Conservation (phyloP, 1,284 basidiomycete genomes). For the Marasmius fiardii region DNA sequence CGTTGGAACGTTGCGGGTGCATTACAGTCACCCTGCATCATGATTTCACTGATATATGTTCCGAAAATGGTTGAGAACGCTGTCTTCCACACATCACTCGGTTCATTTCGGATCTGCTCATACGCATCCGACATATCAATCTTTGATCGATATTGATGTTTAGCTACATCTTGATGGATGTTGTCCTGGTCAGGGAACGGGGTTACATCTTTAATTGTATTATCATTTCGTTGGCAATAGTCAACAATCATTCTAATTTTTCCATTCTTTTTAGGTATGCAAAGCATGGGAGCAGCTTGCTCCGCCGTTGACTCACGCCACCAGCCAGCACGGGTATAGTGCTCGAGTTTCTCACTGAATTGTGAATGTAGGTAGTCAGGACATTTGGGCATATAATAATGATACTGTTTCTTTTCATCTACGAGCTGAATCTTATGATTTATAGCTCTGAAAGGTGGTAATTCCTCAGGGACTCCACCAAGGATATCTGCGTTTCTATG, state of each 20-base stretch:
- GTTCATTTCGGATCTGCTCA: slow-evolving; percentile 4
- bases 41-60: slow-evolving; percentile 17
- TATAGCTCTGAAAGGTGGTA: slow-evolving; percentile 25
- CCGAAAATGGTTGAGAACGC: slow-evolving; percentile 18
- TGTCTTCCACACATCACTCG: slow-evolving; percentile 14
- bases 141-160: not conserved
- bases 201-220: slow-evolving; percentile 26
- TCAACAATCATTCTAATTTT: slow-evolving; percentile 4
- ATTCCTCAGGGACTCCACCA: slow-evolving; percentile 16
- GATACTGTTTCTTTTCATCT: slow-evolving; percentile 21
- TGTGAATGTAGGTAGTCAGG: not conserved
- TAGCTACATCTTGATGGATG: not conserved
- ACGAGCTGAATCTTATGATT: slow-evolving; percentile 30
- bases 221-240: slow-evolving; percentile 17
- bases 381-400: slow-evolving; percentile 25
- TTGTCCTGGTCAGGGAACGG: slow-evolving; percentile 26
- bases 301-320: slow-evolving; percentile 10
- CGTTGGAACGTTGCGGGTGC: slow-evolving; percentile 22
- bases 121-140: slow-evolving; percentile 17
- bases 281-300: slow-evolving; percentile 24
- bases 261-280: slow-evolving; percentile 23
- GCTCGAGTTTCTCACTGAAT: slow-evolving; percentile 19
- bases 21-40: slow-evolving; percentile 14
- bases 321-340: slow-evolving; percentile 18
- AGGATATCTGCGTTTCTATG: slow-evolving; percentile 20